A percentile compares a stretch with the other conserved stretches of the same genome.
phyloP scores from a whole-genome alignment of 2,329 filamentous ascomycete genomes.

The Hymenoscyphus fructigenus region DNA sequence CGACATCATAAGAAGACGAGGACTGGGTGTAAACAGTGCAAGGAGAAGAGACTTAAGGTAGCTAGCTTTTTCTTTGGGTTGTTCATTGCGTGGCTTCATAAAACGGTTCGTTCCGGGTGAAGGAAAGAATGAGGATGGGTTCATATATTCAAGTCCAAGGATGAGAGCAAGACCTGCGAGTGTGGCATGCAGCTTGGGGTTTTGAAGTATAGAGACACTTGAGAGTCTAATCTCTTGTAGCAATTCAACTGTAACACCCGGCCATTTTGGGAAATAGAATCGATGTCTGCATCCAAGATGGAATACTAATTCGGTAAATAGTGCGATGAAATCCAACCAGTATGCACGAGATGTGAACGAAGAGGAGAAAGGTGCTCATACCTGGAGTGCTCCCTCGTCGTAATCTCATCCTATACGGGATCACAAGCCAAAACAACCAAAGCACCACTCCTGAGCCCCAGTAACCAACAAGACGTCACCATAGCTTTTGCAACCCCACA shows the following conservation, averaged over 20 bases:
- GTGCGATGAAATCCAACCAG: constrained; percentile 3
- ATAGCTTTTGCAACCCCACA: neutral
- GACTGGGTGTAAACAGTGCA: constrained; percentile 21
- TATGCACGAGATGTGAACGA: constrained; percentile 5
- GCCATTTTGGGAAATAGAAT: neutral
- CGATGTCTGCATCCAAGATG: neutral
- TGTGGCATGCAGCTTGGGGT: neutral
- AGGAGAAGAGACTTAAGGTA: constrained; percentile 19
- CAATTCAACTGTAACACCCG: neutral
- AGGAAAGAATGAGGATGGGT: neutral
- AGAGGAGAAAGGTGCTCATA: constrained; percentile 7
- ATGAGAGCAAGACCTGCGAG: neutral
- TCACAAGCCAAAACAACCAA: neutral
- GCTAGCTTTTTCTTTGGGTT: neutral
- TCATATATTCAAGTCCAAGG: too few species aligned
- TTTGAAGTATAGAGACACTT: neutral
- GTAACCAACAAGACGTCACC: neutral
- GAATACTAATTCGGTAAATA: neutral
- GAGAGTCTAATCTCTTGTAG: neutral
- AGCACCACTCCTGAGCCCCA: neutral
- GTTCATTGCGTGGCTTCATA: neutral
- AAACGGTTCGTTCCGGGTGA: neutral
- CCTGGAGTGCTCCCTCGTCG: neutral
- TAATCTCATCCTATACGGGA: neutral
- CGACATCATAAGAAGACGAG: constrained; percentile 19